Evolutionary conservation across 306 rosid genomes (phyloP).

Genomic region (Senna siamea): DNA sequence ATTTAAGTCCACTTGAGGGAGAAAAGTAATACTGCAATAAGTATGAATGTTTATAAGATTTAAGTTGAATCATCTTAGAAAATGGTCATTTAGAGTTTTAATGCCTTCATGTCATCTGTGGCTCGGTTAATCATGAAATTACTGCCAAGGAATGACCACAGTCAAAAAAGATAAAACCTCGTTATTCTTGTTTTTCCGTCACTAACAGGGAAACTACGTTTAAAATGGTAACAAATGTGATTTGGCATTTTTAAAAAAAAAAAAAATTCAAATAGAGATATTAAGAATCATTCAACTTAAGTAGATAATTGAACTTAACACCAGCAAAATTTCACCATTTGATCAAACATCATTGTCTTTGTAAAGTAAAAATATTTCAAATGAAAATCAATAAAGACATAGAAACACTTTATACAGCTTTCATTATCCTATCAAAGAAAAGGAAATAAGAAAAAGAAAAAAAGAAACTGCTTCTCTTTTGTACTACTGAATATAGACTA

Average conservation of each 20-base stretch:
- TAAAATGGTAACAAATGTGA: constrained; percentile 7
- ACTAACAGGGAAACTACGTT: constrained; percentile 2
- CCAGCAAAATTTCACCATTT: background rate
- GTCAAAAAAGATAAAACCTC: constrained; percentile 9
- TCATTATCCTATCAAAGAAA: background rate
- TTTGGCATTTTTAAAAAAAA: constrained; percentile 12
- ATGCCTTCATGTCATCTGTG: background rate
- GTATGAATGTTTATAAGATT: constrained; percentile 34
- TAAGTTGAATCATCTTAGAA: constrained; percentile 28
- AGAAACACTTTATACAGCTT: background rate
- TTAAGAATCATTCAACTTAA: background rate
- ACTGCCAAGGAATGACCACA: background rate
- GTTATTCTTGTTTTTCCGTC: background rate
- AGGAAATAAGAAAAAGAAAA: too few species aligned
- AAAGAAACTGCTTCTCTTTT: background rate
- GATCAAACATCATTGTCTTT: background rate
- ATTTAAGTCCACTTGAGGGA: constrained; percentile 55
- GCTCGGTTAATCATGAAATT: constrained; percentile 1
- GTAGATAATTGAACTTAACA: constrained; percentile 5
- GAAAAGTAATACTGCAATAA: constrained; percentile 68
- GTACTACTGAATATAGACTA: background rate
- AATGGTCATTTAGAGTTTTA: constrained; percentile 12
- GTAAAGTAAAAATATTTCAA: background rate
- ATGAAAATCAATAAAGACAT: background rate
- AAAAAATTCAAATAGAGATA: background rate